Evolutionary conservation across 371 early-diverging fungal species (phyloP), one percentile per base, ranked within the genome.

Genomic region (Dentiscutata heterogama): DNA sequence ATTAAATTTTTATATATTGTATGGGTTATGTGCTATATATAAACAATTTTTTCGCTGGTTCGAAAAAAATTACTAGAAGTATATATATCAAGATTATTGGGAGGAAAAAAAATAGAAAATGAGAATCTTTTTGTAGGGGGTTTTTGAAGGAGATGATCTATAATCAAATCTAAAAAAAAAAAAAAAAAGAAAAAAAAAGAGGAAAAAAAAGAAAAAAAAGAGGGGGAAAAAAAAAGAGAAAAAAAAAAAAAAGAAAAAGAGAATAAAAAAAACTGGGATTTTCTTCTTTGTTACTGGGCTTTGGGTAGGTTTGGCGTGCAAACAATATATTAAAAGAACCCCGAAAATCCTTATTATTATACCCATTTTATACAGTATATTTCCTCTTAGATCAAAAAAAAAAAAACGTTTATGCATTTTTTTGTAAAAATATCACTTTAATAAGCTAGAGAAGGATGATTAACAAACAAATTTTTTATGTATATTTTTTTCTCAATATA

Each of bases 41-140:
- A n/a, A 46, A 39, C 25, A 46, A 71, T 46, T 71, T 71, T 68
- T 71, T 71, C 50, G 50, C 29, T 71, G 71, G 71, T 22, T 71
- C n/a, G 51, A 39, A 16, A 71, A 31, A 25, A 71, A 39, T 71
- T 39, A 22, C 25, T 39, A 22, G 51, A 27, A 25, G 22, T 71
- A 46, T 22, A 20, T 10, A 42, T 46, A 27, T 13, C n/a, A 46
- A 22, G 35, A 22, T 42, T 25, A 25, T 39, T 39, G 68, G 68
- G 22, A 42, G 25, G 39, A 31, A 31, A 31, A 35, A 35, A 35
- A 8, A 67, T 25, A 61, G 50, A 39, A 22, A 70, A 25, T 25
- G 71, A 71, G 50, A 71, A 51, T 71, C 7, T 71, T 71, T 71
- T 71, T 71, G 71, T 50, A 71, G 71, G 71, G 71, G 71, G 67